These are phyloP conservation scores for Tetragonia tetragonoides DNA, from an alignment of 148 eudicot species.

Conservation along the genomic window DNA sequence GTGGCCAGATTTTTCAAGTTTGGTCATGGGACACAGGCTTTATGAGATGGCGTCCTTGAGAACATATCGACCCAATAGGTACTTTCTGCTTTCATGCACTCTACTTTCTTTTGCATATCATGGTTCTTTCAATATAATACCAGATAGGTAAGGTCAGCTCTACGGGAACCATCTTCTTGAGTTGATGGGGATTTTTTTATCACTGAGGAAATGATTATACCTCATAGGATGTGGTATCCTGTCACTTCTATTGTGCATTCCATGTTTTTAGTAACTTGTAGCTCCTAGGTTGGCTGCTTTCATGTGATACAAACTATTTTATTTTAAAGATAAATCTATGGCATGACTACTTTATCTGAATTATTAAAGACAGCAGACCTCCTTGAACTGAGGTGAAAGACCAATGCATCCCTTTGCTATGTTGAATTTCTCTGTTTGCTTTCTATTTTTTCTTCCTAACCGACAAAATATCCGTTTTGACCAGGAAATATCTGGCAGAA, in stretches of 20 bases:
- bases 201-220: background rate
- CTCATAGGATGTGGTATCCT: background rate
- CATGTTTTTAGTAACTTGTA: background rate
- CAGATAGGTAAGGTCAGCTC: background rate
- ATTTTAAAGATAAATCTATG: too few relatives aligned
- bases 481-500: conserved; percentile 70
- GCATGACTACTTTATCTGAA: too few relatives aligned
- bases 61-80: conserved; percentile 97
- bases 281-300: too few relatives aligned
- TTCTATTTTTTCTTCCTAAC: background rate
- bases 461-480: conserved; percentile 5
- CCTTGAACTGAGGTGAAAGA: background rate
- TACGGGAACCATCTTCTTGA: background rate
- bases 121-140: background rate
- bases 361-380: too few relatives aligned
- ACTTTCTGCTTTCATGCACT: conserved; percentile 17
- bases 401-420: background rate
- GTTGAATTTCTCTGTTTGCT: background rate
- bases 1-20: conserved; percentile 82
- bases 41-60: conserved; percentile 72
- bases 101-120: background rate
- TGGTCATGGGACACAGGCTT: conserved; percentile 96
- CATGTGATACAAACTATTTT: too few relatives aligned
- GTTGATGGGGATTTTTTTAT: too few relatives aligned
- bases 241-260: background rate